Percentiles rank a stretch among this genome's conserved stretches.
Evolutionary conservation across 2,329 filamentous ascomycete species (phyloP).

Genomic region (Colletotrichum coccodes): DNA sequence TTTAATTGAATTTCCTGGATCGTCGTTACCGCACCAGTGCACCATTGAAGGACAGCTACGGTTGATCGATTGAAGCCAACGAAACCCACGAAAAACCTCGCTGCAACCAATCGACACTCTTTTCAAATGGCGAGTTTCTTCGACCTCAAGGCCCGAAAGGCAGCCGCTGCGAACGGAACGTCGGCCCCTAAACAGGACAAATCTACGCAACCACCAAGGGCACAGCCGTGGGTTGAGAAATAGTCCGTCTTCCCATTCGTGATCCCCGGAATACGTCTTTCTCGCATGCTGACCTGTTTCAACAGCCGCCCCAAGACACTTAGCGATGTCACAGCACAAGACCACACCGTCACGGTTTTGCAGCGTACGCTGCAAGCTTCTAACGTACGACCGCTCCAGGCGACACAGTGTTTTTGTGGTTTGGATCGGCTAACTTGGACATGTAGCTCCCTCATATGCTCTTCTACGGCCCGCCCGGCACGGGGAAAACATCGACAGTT

Average conservation of each 20-base stretch:
- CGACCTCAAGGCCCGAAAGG: constrained; percentile 90
- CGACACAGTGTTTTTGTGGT: background rate
- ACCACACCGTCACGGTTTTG: constrained; percentile 94
- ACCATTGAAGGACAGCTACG: background rate
- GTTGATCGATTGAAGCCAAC: background rate
- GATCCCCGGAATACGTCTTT: background rate
- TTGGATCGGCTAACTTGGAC: constrained; percentile 8
- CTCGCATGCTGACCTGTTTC: constrained; percentile 39
- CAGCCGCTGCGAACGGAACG: constrained; percentile 72
- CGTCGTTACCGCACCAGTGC: background rate
- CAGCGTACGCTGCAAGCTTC: constrained; percentile 93
- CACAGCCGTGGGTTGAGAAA: constrained; percentile 99
- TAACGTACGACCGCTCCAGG: constrained; percentile 69
- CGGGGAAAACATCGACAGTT: constrained; percentile 97
- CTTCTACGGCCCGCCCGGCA: constrained; percentile 97
- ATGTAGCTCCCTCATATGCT: constrained; percentile 93
- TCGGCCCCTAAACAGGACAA: constrained; percentile 74
- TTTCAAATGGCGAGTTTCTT: constrained; percentile 87
- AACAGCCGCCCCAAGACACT: constrained; percentile 90
- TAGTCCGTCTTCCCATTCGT: constrained; percentile 69
- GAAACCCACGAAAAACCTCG: background rate
- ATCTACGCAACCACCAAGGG: constrained; percentile 67
- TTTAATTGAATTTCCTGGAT: constrained; percentile 29
- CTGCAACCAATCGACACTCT: background rate
- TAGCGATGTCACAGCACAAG: constrained; percentile 95